Evolutionary conservation across 331 rosid genomes (phyloP), one percentile per base, ranked within the genome.

Genomic region (Prunus yedoensis): DNA sequence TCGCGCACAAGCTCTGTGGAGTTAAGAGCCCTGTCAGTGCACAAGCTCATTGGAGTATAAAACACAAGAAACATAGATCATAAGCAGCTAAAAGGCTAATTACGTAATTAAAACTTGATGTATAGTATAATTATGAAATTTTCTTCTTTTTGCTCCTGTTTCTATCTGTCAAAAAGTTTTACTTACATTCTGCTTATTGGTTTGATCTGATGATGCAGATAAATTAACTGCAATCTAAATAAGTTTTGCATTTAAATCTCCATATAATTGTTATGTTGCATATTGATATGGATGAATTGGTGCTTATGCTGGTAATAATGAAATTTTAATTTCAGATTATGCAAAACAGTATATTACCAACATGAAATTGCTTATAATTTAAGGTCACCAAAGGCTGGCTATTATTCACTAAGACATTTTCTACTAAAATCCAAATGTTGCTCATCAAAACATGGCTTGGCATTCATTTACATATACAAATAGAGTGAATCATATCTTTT

Each of bases 1-100:
- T 81, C 96, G 43, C 87, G 84, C 92, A 85, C 62, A 89, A 84
- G 80, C 85, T 91, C 66, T 89, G 98, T 79, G 82, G 93, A 16
- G 66, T 86, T 8, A 85, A 87, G 78, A 86, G 81, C 70, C 87
- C 95, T 45, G 84, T 89, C 43, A 16, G 52, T 57, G 54, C 43
- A 11, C 18, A 84, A 67, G 84, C 74, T 78, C 82, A 70, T 3
- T 73, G 80, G 21, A 54, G 64, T 45, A 74, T 77, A 13, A 87
- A 83, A 75, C 86, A 69, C 58, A 86, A 80, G 83, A 82, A 81
- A 51, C 79, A 64, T 38, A 62, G 79, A 67, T 71, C 85, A 63
- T 79, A 65, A 53, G 47, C 69, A 28, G 30, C 50, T 52, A 18
- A 23, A 70, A 70, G 74, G 62, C 4, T 30, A 15, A 47, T 47